Conservation (phyloP, 2,329 filamentous ascomycete species). For the Exophiala lecanii-corni region DNA sequence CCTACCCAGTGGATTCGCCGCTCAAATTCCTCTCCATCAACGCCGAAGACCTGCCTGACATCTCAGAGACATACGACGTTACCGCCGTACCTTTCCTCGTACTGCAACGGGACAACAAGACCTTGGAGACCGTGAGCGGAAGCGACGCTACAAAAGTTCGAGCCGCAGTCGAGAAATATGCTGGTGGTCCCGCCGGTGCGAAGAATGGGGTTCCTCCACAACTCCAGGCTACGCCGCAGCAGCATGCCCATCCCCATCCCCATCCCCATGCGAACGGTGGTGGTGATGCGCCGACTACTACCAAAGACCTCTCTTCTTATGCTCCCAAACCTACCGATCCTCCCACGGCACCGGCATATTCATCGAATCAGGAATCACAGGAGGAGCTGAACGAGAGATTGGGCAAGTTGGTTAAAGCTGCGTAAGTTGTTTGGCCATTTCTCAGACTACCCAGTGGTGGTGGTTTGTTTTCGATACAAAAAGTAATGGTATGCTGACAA, state of each 20-base stretch:
- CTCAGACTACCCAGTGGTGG: too few relatives aligned
- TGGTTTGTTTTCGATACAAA: too few relatives aligned
- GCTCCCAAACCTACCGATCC: conserved; percentile 41
- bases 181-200: conserved; percentile 43
- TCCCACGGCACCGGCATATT: conserved; percentile 45
- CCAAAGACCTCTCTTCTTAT: conserved; percentile 42
- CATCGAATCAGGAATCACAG: conserved; percentile 57
- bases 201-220: conserved; percentile 36
- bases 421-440: conserved; percentile 57
- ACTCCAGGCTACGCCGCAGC: conserved; percentile 37
- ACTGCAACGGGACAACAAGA: conserved; percentile 67
- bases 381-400: conserved; percentile 82
- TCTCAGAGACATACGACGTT: conserved; percentile 89
- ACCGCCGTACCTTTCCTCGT: conserved; percentile 91
- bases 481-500: conserved; percentile 5
- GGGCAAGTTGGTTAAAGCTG: conserved; percentile 82
- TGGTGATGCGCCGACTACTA: conserved; percentile 28
- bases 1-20: conserved; percentile 66
- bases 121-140: conserved; percentile 81
- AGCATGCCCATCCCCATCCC: too few relatives aligned
- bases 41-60: conserved; percentile 87
- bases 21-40: conserved; percentile 87
- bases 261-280: conserved; percentile 24
- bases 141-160: conserved; percentile 84
- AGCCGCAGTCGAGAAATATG: conserved; percentile 77